Percentiles rank a stretch among this genome's conserved stretches.
Evolutionary conservation across 352 stramenopile genomes (phyloP).

Genomic region (Phytopythium aichiense): DNA sequence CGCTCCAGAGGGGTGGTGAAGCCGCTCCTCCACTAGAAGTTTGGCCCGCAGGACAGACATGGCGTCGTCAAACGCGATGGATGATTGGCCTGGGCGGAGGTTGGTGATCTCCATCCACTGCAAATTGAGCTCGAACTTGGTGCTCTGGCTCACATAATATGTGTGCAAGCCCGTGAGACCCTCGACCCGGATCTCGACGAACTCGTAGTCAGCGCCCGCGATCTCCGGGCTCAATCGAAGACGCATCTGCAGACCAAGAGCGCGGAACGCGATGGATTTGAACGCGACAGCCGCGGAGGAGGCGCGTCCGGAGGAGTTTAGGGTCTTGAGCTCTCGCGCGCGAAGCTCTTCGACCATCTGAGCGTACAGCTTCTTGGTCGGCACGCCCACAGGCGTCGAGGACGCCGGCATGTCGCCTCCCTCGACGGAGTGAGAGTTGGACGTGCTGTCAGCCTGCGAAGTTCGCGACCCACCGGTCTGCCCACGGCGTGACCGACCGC

Average conservation of each 20-base stretch:
- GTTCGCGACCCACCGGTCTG: constrained; percentile 11
- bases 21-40: constrained; percentile 54
- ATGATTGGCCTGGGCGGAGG: constrained; percentile 61
- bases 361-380: constrained; percentile 54
- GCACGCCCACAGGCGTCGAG: constrained; percentile 11
- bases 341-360: constrained; percentile 69
- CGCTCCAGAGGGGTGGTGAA: background rate
- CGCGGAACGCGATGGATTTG: constrained; percentile 70
- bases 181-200: constrained; percentile 65
- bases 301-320: constrained; percentile 24
- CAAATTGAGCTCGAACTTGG: constrained; percentile 70
- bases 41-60: constrained; percentile 71
- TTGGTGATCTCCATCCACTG: constrained; percentile 86
- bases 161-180: constrained; percentile 59
- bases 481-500: constrained; percentile 23
- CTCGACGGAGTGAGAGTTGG: constrained; percentile 15
- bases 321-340: constrained; percentile 46
- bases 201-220: constrained; percentile 56
- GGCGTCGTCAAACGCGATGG: constrained; percentile 69
- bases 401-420: constrained; percentile 25
- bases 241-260: constrained; percentile 47
- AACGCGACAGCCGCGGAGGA: constrained; percentile 26
- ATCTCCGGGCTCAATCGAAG: constrained; percentile 59
- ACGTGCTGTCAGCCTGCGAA: constrained; percentile 6
- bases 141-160: constrained; percentile 67